Evolutionary conservation across 2,329 filamentous ascomycete genomes (phyloP), one percentile per base, ranked within the genome.

Genomic region (Exophiala viscosa): DNA sequence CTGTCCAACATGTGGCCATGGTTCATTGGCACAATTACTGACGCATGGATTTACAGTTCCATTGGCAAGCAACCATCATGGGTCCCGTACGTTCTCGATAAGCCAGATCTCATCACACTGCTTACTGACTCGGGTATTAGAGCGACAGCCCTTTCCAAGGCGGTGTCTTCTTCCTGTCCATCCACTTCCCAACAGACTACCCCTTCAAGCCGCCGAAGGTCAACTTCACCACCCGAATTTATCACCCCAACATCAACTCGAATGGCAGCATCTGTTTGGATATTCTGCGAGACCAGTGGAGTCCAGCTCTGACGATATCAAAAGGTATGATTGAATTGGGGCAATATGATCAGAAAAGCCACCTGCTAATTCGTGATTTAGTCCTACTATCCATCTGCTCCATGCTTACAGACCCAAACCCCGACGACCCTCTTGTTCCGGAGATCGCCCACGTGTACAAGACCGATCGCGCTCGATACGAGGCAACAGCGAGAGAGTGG

Each of bases 11-110:
- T 38, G 33, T 47, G 36, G 47, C 23, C 4, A 28, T 15, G n/a
- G 50, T 31, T 8, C 10, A 41, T 33, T 20, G 53, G 48, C 52
- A 55, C 45, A 49, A 61, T 62, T 64, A 52, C 66, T 69, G 68
- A 61, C 68, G 67, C 65, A 13, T 63, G 64, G 48, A 52, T 17
- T 31, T 43, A 66, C 66, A 99, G 92, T 99, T 99, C 72, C 93
- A 97, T 85, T 99, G 93, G 93, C 93, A 99, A 86, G 93, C 93
- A 68, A 99, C 93, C 48, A 99, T 99, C 73, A 99, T 99, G 93
- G 93, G 93, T 76, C 93, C 93, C 72, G 90, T 95, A 85, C 84
- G 89, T 84, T 53, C 56, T 50, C 47, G 39, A 44, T 6, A 46
- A 18, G 38, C 23, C 39, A 50, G n/a, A 33, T 47, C 23, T 2